These are phyloP conservation scores for Mimosa bimucronata DNA, from an alignment of 306 rosid species.

Conservation along the genomic window DNA sequence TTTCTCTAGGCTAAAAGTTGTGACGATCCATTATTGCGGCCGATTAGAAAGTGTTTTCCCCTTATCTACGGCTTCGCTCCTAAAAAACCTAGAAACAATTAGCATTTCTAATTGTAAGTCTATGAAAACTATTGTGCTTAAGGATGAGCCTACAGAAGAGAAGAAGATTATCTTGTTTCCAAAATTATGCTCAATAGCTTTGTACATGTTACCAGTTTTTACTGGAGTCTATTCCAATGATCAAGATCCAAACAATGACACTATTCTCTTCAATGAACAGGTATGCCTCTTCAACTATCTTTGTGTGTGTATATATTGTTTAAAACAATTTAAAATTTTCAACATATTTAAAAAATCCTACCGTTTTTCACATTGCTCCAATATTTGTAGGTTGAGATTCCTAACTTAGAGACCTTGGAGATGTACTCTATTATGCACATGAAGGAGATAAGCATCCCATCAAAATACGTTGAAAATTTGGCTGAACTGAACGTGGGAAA, in stretches of 20 bases:
- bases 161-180: background rate
- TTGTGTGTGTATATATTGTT: too few relatives aligned
- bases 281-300: background rate
- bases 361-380: too few relatives aligned
- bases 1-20: background rate
- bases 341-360: too few relatives aligned
- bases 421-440: slow-evolving; percentile 1
- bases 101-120: background rate
- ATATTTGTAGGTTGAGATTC: slow-evolving; percentile 37
- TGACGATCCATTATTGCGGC: slow-evolving; percentile 27
- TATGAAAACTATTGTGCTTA: too few relatives aligned
- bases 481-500: slow-evolving; percentile 3
- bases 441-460: slow-evolving; percentile 16
- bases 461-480: slow-evolving; percentile 18
- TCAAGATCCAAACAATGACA: background rate
- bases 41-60: slow-evolving; percentile 33
- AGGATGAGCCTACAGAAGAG: background rate
- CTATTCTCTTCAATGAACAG: too few relatives aligned
- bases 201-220: background rate
- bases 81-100: background rate
- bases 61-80: background rate
- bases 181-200: background rate
- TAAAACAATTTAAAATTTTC: too few relatives aligned
- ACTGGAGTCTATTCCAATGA: slow-evolving; percentile 10
- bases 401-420: slow-evolving; percentile 38